A percentile compares a stretch with the other conserved stretches of the same genome.
These are phyloP conservation scores for Neophaeococcomyces aloes DNA, from an alignment of 2,329 filamentous ascomycete species.

Conservation along the genomic window DNA sequence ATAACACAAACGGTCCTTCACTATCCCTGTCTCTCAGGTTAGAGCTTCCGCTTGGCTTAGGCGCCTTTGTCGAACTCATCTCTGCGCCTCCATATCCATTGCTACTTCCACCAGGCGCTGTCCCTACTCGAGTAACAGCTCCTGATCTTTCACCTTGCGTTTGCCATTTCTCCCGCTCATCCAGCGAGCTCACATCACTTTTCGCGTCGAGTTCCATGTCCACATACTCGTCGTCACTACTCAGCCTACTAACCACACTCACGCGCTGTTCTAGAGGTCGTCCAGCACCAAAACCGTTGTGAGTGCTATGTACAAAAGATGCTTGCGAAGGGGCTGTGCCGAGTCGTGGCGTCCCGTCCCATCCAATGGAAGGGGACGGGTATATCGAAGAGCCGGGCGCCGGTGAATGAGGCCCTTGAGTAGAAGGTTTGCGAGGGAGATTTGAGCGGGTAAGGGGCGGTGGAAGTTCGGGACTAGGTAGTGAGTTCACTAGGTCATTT, in stretches of 20 bases:
- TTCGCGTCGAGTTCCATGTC: constrained; percentile 19
- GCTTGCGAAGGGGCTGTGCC: background rate
- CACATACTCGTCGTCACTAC: constrained; percentile 17
- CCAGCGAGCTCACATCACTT: constrained; percentile 20
- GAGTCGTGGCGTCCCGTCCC: background rate
- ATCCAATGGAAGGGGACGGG: constrained; percentile 2
- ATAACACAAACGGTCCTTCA: constrained; percentile 7
- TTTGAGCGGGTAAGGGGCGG: background rate
- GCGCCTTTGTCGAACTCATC: constrained; percentile 1
- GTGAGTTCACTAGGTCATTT: no score
- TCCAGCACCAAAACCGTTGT: background rate
- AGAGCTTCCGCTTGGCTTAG: no score
- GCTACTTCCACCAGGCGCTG: constrained; percentile 7
- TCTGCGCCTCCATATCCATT: constrained; percentile 13
- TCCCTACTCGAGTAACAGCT: background rate
- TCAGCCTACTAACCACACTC: constrained; percentile 6
- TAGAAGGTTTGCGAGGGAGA: background rate
- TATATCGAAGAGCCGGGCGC: constrained; percentile 1
- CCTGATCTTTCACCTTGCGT: constrained; percentile 8
- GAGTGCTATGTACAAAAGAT: background rate
- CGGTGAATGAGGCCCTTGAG: background rate
- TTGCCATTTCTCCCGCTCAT: constrained; percentile 21
- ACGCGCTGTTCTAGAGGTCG: background rate
- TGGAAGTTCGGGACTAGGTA: background rate
- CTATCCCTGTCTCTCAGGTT: constrained; percentile 4